phyloP scores from a whole-genome alignment of 1,284 basidiomycete genomes.

The Rugosomyces carneus region DNA sequence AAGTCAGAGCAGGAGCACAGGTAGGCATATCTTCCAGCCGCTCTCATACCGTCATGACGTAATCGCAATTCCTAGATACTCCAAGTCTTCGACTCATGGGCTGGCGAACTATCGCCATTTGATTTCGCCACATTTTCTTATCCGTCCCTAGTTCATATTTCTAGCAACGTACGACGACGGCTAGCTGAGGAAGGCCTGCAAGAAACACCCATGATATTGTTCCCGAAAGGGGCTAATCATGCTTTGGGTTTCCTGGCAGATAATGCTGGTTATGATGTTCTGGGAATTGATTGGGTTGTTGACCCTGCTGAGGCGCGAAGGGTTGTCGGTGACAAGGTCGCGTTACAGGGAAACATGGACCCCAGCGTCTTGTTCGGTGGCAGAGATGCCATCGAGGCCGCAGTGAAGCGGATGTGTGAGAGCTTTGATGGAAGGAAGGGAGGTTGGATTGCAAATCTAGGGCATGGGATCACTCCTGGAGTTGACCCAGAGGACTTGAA shows the following conservation, averaged over 20 bases:
- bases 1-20: constrained; percentile 91
- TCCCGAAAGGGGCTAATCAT: constrained; percentile 88
- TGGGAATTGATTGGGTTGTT: constrained; percentile 88
- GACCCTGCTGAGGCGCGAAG: constrained; percentile 65
- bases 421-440: constrained; percentile 62
- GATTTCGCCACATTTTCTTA: constrained; percentile 79
- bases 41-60: constrained; percentile 1
- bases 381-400: constrained; percentile 78
- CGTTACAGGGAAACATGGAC: constrained; percentile 95
- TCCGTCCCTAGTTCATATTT: constrained; percentile 60
- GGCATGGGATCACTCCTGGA: constrained; percentile 97
- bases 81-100: constrained; percentile 96
- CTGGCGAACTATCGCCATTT: constrained; percentile 82
- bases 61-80: constrained; percentile 52
- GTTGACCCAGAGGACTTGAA: constrained; percentile 87
- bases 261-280: constrained; percentile 72
- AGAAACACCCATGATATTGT: constrained; percentile 78
- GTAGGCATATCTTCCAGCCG: constrained; percentile 34
- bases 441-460: constrained; percentile 94
- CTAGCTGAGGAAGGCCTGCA: constrained; percentile 53
- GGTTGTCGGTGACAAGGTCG: constrained; percentile 58
- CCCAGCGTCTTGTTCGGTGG: constrained; percentile 87
- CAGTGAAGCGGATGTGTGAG: constrained; percentile 80
- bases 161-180: constrained; percentile 52
- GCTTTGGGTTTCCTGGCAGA: constrained; percentile 52